A percentile compares a stretch with the other conserved stretches of the same genome.
phyloP scores from a whole-genome alignment of 116 monocot genomes.

The Iris pallida region DNA sequence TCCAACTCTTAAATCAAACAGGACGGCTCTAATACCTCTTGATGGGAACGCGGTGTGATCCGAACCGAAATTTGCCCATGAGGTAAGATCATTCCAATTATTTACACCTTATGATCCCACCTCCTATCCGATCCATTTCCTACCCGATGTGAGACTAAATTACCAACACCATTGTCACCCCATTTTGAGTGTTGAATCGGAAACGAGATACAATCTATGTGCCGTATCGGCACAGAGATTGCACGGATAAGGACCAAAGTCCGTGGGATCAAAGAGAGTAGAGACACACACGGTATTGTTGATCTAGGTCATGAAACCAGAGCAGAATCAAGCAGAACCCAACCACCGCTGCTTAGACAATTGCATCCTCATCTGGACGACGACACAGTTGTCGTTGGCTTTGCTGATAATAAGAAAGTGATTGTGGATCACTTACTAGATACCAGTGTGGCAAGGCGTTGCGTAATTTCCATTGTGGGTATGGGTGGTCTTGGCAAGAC shows the following conservation, averaged over 20 bases:
- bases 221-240: conserved; percentile 9
- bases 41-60: no score
- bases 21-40: no score
- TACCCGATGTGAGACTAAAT: no score
- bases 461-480: conserved; percentile 6
- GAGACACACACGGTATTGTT: neutral
- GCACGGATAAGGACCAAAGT: neutral
- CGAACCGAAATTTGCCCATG: no score
- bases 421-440: conserved; percentile 2
- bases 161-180: no score
- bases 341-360: neutral
- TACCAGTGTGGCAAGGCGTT: neutral
- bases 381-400: conserved; percentile 1
- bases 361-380: neutral
- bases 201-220: no score
- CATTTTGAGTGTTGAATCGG: no score
- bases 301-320: conserved; percentile 1
- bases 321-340: neutral
- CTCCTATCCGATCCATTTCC: no score
- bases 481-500: conserved; percentile 16
- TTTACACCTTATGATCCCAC: no score
- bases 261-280: neutral
- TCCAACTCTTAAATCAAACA: no score
- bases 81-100: no score
- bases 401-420: neutral